Conservation (phyloP, 2,329 filamentous ascomycete genomes). For the Colletotrichum sp. region DNA sequence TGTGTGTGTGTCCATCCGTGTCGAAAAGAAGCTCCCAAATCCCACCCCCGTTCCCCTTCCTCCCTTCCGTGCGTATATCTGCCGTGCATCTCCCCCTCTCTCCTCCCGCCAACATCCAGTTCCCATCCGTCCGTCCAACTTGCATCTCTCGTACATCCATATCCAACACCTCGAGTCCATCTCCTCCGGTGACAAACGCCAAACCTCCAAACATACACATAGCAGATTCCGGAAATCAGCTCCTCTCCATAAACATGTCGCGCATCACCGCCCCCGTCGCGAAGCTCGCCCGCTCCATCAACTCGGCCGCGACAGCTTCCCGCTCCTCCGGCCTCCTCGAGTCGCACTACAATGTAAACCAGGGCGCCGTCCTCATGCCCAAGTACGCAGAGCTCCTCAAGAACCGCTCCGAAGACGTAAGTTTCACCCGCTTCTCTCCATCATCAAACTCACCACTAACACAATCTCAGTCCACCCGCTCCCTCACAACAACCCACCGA, state of each 20-base stretch:
- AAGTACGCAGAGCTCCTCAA: conserved; percentile 53
- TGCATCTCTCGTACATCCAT: background rate
- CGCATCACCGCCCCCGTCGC: conserved; percentile 53
- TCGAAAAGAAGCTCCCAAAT: conserved; percentile 1
- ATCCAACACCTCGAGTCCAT: background rate
- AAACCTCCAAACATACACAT: background rate
- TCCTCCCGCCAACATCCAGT: background rate
- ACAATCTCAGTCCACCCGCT: conserved; percentile 36
- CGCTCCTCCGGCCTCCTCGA: conserved; percentile 35
- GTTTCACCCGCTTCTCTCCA: too few relatives aligned
- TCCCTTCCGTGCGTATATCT: conserved; percentile 18
- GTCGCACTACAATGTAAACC: conserved; percentile 29
- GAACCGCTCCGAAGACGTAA: conserved; percentile 44
- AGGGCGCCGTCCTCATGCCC: conserved; percentile 46
- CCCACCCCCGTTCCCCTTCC: background rate
- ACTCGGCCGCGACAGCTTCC: conserved; percentile 44
- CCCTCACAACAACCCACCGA: conserved; percentile 52
- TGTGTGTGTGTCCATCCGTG: background rate
- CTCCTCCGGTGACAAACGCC: background rate
- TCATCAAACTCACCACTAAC: conserved; percentile 21
- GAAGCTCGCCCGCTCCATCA: conserved; percentile 53
- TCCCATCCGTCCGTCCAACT: background rate
- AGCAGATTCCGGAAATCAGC: background rate
- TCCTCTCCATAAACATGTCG: conserved; percentile 41
- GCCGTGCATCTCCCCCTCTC: conserved; percentile 6